Evolutionary conservation across 179 eudicot species (phyloP).

Genomic region (Sideroxylon spinosum): DNA sequence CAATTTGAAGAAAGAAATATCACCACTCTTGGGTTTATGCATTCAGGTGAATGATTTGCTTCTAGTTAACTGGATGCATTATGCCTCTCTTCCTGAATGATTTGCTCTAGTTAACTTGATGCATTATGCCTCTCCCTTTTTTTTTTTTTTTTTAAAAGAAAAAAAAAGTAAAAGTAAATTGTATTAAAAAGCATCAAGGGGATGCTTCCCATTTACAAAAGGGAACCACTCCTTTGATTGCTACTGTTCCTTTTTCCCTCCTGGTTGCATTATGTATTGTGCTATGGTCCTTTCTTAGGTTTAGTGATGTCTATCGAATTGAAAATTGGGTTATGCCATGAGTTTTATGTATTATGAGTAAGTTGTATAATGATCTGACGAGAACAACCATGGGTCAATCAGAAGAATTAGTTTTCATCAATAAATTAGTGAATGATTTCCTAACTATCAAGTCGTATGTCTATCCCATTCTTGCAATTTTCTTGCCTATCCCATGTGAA

Average conservation of each 20-base stretch:
- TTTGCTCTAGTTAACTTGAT: background rate
- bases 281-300: background rate
- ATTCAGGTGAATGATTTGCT: slow-evolving; percentile 62
- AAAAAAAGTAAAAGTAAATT: no score
- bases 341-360: background rate
- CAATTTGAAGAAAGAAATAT: slow-evolving; percentile 95
- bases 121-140: background rate
- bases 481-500: no score
- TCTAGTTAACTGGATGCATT: background rate
- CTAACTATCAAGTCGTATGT: no score
- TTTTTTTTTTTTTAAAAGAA: background rate
- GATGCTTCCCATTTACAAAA: no score
- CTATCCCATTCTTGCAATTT: no score
- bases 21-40: slow-evolving; percentile 74
- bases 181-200: no score
- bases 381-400: no score
- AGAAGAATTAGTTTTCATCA: no score
- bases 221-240: no score
- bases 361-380: background rate
- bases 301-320: background rate
- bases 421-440: no score
- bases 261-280: background rate
- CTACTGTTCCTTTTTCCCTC: no score
- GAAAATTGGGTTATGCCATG: background rate
- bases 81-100: slow-evolving; percentile 18